Evolutionary conservation across 345 rosid species (phyloP).

Genomic region (Aquilaria malaccensis): DNA sequence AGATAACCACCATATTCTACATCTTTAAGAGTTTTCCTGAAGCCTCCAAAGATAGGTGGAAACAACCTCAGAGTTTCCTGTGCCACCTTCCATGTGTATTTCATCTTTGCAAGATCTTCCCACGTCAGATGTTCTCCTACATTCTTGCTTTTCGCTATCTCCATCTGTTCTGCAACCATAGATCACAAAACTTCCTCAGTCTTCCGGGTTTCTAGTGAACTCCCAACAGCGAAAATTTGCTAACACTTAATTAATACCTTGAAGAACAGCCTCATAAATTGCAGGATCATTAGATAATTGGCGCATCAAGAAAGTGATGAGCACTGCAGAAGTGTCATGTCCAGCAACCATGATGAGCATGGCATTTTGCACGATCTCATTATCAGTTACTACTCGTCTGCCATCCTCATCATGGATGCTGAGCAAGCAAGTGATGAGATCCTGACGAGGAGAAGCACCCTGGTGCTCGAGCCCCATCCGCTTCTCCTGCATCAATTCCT

Average conservation of each 20-base stretch:
- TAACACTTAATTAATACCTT: slow-evolving; percentile 20
- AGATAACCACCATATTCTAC: slow-evolving; percentile 31
- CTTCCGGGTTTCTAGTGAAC: no score
- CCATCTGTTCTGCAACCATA: slow-evolving; percentile 41
- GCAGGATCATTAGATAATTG: slow-evolving; percentile 35
- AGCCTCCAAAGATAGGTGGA: slow-evolving; percentile 44
- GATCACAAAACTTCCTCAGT: neutral
- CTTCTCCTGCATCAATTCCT: slow-evolving; percentile 33
- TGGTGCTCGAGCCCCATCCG: slow-evolving; percentile 24
- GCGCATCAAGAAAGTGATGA: slow-evolving; percentile 39
- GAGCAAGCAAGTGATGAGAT: slow-evolving; percentile 43
- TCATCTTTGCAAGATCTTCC: slow-evolving; percentile 53
- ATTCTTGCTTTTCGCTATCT: slow-evolving; percentile 33
- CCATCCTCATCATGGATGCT: slow-evolving; percentile 13
- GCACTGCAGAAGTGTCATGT: slow-evolving; percentile 41
- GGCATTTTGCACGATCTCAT: slow-evolving; percentile 44
- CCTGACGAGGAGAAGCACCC: slow-evolving; percentile 21
- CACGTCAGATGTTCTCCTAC: slow-evolving; percentile 34
- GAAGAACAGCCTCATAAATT: slow-evolving; percentile 33
- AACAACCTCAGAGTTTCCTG: slow-evolving; percentile 41
- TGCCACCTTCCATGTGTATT: slow-evolving; percentile 57
- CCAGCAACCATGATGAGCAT: slow-evolving; percentile 56
- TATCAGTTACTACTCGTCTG: slow-evolving; percentile 22
- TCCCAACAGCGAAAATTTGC: no score
- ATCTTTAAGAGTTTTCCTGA: slow-evolving; percentile 38